phyloP scores from a whole-genome alignment of 2,329 filamentous ascomycete species.

The Decorospora gaudefroyi region DNA sequence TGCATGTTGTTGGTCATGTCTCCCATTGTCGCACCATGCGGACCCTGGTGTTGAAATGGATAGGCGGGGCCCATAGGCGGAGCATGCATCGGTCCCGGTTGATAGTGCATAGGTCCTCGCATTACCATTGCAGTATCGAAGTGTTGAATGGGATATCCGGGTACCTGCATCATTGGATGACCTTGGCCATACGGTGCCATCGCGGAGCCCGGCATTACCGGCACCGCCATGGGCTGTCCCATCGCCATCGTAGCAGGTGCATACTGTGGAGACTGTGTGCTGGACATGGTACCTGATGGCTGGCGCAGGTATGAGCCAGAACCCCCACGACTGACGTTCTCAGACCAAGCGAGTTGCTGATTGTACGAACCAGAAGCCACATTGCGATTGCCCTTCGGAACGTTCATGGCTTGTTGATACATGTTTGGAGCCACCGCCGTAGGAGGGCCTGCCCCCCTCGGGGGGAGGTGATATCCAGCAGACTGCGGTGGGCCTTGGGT shows the following conservation, averaged over 20 bases:
- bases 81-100: slow-evolving; percentile 12
- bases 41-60: slow-evolving; percentile 12
- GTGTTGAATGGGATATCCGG: slow-evolving; percentile 19
- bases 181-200: slow-evolving; percentile 22
- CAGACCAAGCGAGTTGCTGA: slow-evolving; percentile 19
- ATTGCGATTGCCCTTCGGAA: slow-evolving; percentile 17
- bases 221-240: slow-evolving; percentile 15
- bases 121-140: slow-evolving; percentile 14
- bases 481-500: slow-evolving; percentile 4
- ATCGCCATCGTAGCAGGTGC: slow-evolving; percentile 16
- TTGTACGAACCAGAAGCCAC: slow-evolving; percentile 17
- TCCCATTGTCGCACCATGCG: slow-evolving; percentile 24
- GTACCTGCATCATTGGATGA: slow-evolving; percentile 11
- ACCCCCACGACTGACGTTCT: slow-evolving; percentile 25
- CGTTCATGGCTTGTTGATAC: slow-evolving; percentile 10
- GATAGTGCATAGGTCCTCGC: slow-evolving; percentile 18
- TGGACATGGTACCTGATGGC: slow-evolving; percentile 14
- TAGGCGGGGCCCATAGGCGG: slow-evolving; percentile 21
- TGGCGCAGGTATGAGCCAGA: slow-evolving; percentile 23
- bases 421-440: slow-evolving; percentile 12
- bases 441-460: slow-evolving; percentile 4
- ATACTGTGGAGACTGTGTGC: slow-evolving; percentile 23
- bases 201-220: slow-evolving; percentile 8
- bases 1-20: slow-evolving; percentile 39
- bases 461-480: slow-evolving; percentile 2